Evolutionary conservation across 768 basidiomycete genomes (phyloP).

Genomic region (Mycena epipterygia): DNA sequence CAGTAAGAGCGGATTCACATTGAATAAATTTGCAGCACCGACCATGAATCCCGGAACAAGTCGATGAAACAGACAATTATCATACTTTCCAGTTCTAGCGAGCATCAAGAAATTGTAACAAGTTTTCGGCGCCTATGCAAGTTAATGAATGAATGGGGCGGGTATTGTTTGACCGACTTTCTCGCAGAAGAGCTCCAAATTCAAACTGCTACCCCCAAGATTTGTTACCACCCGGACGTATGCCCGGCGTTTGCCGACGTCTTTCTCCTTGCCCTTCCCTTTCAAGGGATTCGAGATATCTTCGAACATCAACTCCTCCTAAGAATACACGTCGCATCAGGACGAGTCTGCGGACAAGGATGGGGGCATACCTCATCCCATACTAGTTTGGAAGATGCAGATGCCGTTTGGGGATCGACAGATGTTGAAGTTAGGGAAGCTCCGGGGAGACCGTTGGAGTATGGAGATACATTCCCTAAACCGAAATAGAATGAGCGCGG

Average conservation of each 20-base stretch:
- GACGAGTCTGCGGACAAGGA: not conserved
- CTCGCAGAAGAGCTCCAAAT: slow-evolving; percentile 89
- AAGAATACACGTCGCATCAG: not conserved
- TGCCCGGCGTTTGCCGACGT: slow-evolving; percentile 90
- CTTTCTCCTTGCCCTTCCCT: slow-evolving; percentile 94
- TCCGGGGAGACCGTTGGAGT: slow-evolving; percentile 90
- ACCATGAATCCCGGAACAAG: slow-evolving; percentile 98
- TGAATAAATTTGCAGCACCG: too few relatives aligned
- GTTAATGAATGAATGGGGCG: slow-evolving; percentile 3
- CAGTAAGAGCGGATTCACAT: not conserved
- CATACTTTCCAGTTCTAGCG: slow-evolving; percentile 91
- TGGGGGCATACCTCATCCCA: slow-evolving; percentile 84
- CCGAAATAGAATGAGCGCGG: not conserved
- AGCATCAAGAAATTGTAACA: slow-evolving; percentile 99
- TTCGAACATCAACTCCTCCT: slow-evolving; percentile 99
- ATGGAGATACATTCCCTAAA: slow-evolving; percentile 91
- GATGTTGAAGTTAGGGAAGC: slow-evolving; percentile 96
- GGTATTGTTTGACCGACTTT: slow-evolving; percentile 63
- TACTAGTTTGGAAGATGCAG: slow-evolving; percentile 79
- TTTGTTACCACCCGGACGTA: slow-evolving; percentile 97
- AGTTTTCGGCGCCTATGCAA: slow-evolving; percentile 94
- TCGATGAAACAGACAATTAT: slow-evolving; percentile 91
- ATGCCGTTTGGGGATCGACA: slow-evolving; percentile 74
- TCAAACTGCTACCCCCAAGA: slow-evolving; percentile 87
- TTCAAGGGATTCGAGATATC: slow-evolving; percentile 85